Conservation (phyloP, 2,329 filamentous ascomycete species). For the Pseudogymnoascus sp. region DNA sequence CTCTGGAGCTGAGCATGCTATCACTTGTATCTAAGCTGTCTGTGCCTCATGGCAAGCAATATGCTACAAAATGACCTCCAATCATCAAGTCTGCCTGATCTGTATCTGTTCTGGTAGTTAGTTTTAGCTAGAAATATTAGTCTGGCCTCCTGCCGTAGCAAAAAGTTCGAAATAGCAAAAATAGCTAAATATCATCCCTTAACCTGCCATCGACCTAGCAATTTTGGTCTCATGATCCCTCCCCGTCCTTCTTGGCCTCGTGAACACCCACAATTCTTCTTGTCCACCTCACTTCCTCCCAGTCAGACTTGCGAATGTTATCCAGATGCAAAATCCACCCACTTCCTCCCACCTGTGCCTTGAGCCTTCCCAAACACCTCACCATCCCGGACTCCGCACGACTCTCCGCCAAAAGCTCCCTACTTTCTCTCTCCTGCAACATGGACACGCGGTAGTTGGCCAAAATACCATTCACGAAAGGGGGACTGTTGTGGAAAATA, state of each 20-base stretch:
- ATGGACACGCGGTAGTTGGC: constrained; percentile 37
- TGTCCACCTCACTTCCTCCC: constrained; percentile 45
- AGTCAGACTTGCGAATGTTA: constrained; percentile 42
- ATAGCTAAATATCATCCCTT: neutral
- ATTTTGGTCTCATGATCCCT: neutral
- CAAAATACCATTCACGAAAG: constrained; percentile 40
- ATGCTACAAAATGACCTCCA: neutral
- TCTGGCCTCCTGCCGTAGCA: neutral
- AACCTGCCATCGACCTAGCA: neutral
- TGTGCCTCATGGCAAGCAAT: neutral
- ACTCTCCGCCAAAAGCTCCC: constrained; percentile 29
- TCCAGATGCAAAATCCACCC: constrained; percentile 35
- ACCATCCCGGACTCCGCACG: constrained; percentile 30
- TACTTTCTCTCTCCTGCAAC: constrained; percentile 39
- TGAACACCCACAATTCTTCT: constrained; percentile 19
- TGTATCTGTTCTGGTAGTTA: neutral
- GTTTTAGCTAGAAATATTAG: neutral
- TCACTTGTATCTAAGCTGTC: neutral
- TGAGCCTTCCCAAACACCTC: constrained; percentile 40
- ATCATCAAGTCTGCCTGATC: neutral
- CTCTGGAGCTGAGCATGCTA: neutral
- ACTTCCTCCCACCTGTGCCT: constrained; percentile 30
- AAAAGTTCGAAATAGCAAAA: neutral
- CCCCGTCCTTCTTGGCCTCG: neutral
- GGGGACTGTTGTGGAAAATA: constrained; percentile 49